phyloP scores from a whole-genome alignment of 2,329 filamentous ascomycete genomes.

The Arthrinium puccinioides region DNA sequence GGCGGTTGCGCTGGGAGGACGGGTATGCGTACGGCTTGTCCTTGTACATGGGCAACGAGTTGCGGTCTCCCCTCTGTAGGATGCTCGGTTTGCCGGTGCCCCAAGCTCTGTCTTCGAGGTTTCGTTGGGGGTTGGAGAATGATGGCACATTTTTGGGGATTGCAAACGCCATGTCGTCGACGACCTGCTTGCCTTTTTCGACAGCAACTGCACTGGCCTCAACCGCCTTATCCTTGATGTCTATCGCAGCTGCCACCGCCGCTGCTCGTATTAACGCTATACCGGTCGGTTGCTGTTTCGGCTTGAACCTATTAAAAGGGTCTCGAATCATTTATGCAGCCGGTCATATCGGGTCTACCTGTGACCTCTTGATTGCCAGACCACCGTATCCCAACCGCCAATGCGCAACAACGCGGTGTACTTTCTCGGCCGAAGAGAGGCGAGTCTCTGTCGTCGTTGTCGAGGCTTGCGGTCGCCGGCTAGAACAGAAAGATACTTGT shows the following conservation, averaged over 20 bases:
- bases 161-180: constrained; percentile 54
- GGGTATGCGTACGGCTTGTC: constrained; percentile 86
- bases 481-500: too few relatives aligned
- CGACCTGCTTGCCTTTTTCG: constrained; percentile 30
- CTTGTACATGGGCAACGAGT: constrained; percentile 84
- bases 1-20: constrained; percentile 48
- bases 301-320: constrained; percentile 38
- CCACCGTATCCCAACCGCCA: too few relatives aligned
- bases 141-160: constrained; percentile 64
- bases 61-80: too few relatives aligned
- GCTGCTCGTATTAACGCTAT: constrained; percentile 38
- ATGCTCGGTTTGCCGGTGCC: constrained; percentile 42
- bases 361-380: too few relatives aligned
- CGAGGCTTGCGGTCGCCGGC: too few relatives aligned
- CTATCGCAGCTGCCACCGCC: constrained; percentile 35
- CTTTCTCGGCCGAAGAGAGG: too few relatives aligned
- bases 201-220: constrained; percentile 41
- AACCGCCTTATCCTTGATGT: constrained; percentile 39
- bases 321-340: constrained; percentile 24
- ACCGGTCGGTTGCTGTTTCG: constrained; percentile 19
- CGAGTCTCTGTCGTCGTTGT: too few relatives aligned
- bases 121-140: constrained; percentile 57
- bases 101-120: constrained; percentile 62
- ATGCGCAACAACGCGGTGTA: too few relatives aligned
- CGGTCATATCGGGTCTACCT: too few relatives aligned